Base-by-base conservation (phyloP, 768 basidiomycete species). In the Termitomyces sp. region DNA sequence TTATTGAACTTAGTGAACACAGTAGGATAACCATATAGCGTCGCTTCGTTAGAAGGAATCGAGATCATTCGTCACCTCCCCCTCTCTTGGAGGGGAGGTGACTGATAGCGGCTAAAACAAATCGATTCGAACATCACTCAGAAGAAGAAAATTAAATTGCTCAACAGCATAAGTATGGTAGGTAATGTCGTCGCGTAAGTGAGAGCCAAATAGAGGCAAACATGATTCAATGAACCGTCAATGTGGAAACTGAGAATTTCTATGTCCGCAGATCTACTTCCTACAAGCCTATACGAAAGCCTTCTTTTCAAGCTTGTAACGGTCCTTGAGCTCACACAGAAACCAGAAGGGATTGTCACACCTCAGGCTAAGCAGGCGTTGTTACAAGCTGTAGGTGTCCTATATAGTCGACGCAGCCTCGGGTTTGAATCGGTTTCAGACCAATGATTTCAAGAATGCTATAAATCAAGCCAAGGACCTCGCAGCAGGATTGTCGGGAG, bases 371-470 rank as follows among this genome's bases (percentile, higher is more conserved):
- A 82, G 63, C 89, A 89, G 63, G 78, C 81, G 18, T 75, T 90
- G 7, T 74, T 90, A 9, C 81, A 85, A 59, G 84, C 87, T 33
- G 88, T 88, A 46, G 18, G 28, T 49, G 20, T 26, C 8, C 9
- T 28, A 12, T 15, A n/a, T 12, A 45, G 5, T 41, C 13, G 16
- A 47, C 16, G 13, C 37, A 18, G 18, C 3, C 7, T 18, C 8
- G 5, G n/a, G 6, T 18, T 39, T n/a, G 7, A 39, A 22, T 28
- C 4, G 50, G 31, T 45, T 36, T 39, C 33, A 92, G 90, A 88
- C 87, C 28, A 88, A 85, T 61, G 85, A 87, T 31, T 86, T 89
- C 70, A 87, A 84, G 62, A 82, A 73, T 55, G 68, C 79, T 10
- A 64, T 91, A 44, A 68, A 68, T 24, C 78, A 81, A 46, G 89